Base-by-base conservation (phyloP, 2,329 filamentous ascomycete genomes). In the Aquanectria penicillioides region DNA sequence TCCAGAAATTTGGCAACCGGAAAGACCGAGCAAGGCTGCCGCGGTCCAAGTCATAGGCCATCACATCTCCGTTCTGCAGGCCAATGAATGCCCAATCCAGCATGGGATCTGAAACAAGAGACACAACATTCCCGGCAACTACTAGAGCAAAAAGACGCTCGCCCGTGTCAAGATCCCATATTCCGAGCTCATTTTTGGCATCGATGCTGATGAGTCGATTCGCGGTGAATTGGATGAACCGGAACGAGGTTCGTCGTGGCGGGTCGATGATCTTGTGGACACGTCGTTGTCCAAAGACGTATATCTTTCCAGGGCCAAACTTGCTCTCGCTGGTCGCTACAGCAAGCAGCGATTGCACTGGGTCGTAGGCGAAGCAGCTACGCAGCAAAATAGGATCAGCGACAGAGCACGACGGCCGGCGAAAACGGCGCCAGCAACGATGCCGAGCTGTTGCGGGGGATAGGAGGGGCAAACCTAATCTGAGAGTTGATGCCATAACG, bases 11-110 rank as follows among this genome's bases (percentile, higher is more conserved):
- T 11, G 93, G 90, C 49, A 99, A 86, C 56, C 87, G 88, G 75
- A 97, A 94, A 1, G 89, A 86, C 12, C 93, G 75, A 5, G 77
- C 78, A 59, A 95, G 78, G 25, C 83, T 82, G 71, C 92, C 88
- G 58, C 94, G 86, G 71, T 98, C 95, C 54, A 99, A 82, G 74
- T 99, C 95, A 73, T 94, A 99, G n/a, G 93, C 92, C 59, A 94
- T 83, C 10, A 98, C 83, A 57, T 98, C 94, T 59, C 94, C 93
- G 70, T 85, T 91, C 63, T 91, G 87, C 62, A 93, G 80, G 11
- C 93, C 95, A 38, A 98, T 80, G 61, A 99, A 90, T 31, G 90
- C 93, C 87, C 96, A 99, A 75, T 99, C 95, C 59, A 99, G 82
- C 78, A 92, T 92, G 1, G 94, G 93, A 73, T 99, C 95, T 7